phyloP scores from a whole-genome alignment of 2,329 filamentous ascomycete species.

The Cercospora beticola region DNA sequence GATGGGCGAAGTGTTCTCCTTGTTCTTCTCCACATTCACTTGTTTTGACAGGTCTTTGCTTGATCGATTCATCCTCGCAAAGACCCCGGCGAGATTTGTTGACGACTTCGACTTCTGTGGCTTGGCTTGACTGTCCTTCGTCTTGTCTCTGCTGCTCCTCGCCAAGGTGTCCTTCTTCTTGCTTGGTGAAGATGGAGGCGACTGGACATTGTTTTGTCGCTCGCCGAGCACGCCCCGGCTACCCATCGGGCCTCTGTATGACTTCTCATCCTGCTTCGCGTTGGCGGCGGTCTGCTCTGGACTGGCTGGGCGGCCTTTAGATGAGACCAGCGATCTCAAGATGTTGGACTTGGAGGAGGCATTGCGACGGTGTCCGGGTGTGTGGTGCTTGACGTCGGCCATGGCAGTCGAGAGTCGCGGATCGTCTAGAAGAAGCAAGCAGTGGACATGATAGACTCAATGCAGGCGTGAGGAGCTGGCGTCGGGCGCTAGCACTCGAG shows the following conservation, averaged over 20 bases:
- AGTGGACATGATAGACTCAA: constrained; percentile 3
- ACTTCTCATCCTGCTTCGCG: constrained; percentile 28
- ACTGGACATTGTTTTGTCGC: constrained; percentile 36
- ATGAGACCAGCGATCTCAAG: constrained; percentile 55
- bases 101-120: constrained; percentile 75
- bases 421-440: constrained; percentile 1
- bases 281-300: constrained; percentile 47
- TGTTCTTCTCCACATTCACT: constrained; percentile 60
- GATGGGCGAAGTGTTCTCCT: constrained; percentile 75
- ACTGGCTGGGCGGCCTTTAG: constrained; percentile 48
- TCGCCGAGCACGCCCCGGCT: constrained; percentile 33
- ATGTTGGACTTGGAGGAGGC: constrained; percentile 44
- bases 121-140: constrained; percentile 38
- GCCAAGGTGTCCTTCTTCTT: constrained; percentile 25
- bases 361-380: constrained; percentile 29
- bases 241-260: constrained; percentile 43
- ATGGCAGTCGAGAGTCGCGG: neutral
- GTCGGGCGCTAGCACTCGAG: constrained; percentile 4
- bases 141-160: constrained; percentile 41
- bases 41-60: constrained; percentile 61
- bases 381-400: constrained; percentile 19
- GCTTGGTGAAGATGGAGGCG: constrained; percentile 34
- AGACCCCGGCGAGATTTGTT: constrained; percentile 74
- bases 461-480: neutral
- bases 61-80: constrained; percentile 69